Base-by-base conservation (phyloP, 345 rosid genomes). In the Salix arbutifolia region DNA sequence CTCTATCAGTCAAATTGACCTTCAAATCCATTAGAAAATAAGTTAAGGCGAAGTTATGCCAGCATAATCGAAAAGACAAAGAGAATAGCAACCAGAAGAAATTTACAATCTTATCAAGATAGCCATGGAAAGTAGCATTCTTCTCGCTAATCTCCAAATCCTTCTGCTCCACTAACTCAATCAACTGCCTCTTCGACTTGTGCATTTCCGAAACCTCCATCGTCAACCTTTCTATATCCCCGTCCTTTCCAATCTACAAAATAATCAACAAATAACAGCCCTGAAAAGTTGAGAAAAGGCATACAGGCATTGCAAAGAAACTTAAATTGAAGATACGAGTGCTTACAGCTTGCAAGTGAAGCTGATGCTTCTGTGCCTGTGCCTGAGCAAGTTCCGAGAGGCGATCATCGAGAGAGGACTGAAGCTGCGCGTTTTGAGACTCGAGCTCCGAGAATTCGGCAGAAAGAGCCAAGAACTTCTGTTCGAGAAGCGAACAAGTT, bases 401-500 rank as follows among this genome's bases (percentile, higher is more conserved):
- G 23, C 90, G 91, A 33, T 79, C 87, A 18, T 95, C 93, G 56
- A 89, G 80, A 37, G 93, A 93, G 18, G 91, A 89, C 83, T 89
- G 94, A 28, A 96, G 92, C 76, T 85, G 90, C 0, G 89, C 79
- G 44, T 87, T 86, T 44, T 85, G 87, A 40, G 98, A 84, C 80
- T 93, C 93, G 3, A 93, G 88, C 50, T 82, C 78, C 4, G 90
- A 81, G 84, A 84, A 88, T 62, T 93, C 97, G 58, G 83, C 77
- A 19, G 94, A 83, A 14, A 96, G 87, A 19, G 97, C 88, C 71
- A 92, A 84, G 81, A 87, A 92, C 90, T 93, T 96, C 87, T 96
- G 97, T 88, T 96, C 99, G 25, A 93, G 95, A 75, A 96, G 87
- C 60, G 98, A 88, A 82, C 97, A 96, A 25, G 96, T 92, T 78